A percentile compares a stretch with the other conserved stretches of the same genome.
Conservation (phyloP, 1,284 basidiomycete species). For the Chalciporus sp. region DNA sequence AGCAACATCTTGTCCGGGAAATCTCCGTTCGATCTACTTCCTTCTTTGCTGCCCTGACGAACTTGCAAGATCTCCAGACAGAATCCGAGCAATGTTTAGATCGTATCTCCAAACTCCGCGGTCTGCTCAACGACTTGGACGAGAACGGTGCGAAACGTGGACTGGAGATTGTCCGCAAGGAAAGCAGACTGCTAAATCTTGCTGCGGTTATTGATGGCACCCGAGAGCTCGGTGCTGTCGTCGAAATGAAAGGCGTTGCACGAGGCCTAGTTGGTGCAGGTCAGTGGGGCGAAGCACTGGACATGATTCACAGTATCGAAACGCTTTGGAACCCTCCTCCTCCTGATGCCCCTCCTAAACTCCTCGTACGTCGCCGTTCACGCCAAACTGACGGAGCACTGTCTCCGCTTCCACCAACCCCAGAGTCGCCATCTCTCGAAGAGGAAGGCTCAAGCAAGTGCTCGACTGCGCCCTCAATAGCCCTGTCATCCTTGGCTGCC, state of each 20-base stretch:
- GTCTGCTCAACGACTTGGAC: slow-evolving; percentile 77
- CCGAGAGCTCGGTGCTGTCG: slow-evolving; percentile 67
- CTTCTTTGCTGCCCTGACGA: slow-evolving; percentile 96
- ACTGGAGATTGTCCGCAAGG: slow-evolving; percentile 69
- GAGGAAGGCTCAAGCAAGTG: slow-evolving; percentile 15
- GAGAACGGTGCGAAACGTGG: slow-evolving; percentile 78
- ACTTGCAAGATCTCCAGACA: slow-evolving; percentile 89
- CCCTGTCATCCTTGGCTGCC: slow-evolving; percentile 67
- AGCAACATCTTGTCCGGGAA: slow-evolving; percentile 93
- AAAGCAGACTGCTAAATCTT: slow-evolving; percentile 65
- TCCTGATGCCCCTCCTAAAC: slow-evolving; percentile 1
- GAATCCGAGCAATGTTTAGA: slow-evolving; percentile 84
- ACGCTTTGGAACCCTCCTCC: slow-evolving; percentile 56
- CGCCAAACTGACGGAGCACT: slow-evolving; percentile 19
- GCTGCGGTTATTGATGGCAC: slow-evolving; percentile 63
- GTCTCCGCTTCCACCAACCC: slow-evolving; percentile 38
- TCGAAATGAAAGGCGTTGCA: slow-evolving; percentile 75
- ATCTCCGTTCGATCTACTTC: slow-evolving; percentile 89
- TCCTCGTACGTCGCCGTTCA: slow-evolving; percentile 8
- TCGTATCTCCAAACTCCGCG: slow-evolving; percentile 75
- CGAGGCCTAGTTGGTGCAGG: slow-evolving; percentile 75
- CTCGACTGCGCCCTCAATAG: slow-evolving; percentile 36
- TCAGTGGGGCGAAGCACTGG: slow-evolving; percentile 84
- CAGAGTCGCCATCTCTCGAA: slow-evolving; percentile 29
- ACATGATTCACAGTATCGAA: slow-evolving; percentile 75